Percentiles rank a stretch among this genome's conserved stretches.
These are phyloP conservation scores for Luffa aegyptiaca DNA, from an alignment of 306 rosid genomes.

Conservation along the genomic window DNA sequence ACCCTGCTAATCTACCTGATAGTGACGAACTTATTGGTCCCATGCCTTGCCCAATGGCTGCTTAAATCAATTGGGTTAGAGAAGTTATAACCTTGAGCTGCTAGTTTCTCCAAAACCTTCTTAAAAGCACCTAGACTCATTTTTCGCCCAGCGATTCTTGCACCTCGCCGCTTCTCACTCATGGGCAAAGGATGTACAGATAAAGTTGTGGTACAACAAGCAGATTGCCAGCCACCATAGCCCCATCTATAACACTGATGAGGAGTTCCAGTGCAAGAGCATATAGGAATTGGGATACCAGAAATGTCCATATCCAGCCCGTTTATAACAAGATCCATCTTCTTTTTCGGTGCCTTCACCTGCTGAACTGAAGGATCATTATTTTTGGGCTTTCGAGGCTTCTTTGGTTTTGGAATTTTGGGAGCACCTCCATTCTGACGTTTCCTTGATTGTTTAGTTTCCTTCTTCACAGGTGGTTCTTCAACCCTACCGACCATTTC, in stretches of 20 bases:
- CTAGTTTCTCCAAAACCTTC: constrained; percentile 96
- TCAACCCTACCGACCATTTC: constrained; percentile 48
- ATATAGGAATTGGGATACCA: constrained; percentile 77
- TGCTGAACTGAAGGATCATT: constrained; percentile 50
- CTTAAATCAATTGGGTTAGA: constrained; percentile 84
- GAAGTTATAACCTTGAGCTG: constrained; percentile 88
- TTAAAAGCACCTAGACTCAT: constrained; percentile 99
- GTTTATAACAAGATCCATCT: constrained; percentile 69
- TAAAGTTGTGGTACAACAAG: constrained; percentile 89
- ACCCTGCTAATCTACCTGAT: constrained; percentile 56
- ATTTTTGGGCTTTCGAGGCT: constrained; percentile 66
- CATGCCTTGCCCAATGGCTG: constrained; percentile 96
- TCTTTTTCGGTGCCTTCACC: constrained; percentile 62
- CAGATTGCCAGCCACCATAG: constrained; percentile 98
- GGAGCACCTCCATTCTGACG: constrained; percentile 54
- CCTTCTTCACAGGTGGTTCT: constrained; percentile 51
- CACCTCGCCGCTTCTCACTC: constrained; percentile 96
- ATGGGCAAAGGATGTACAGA: constrained; percentile 86
- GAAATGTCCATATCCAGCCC: constrained; percentile 82
- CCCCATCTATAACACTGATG: constrained; percentile 98
- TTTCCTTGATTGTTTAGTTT: constrained; percentile 48
- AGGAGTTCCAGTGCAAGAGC: constrained; percentile 85
- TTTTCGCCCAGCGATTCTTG: constrained; percentile 96
- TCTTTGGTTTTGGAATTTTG: constrained; percentile 67
- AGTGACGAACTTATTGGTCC: constrained; percentile 96